Percentiles rank a stretch among this genome's conserved stretches.
These are phyloP conservation scores for Globisporangium acanthophoron DNA, from an alignment of 352 stramenopile species.

Conservation along the genomic window DNA sequence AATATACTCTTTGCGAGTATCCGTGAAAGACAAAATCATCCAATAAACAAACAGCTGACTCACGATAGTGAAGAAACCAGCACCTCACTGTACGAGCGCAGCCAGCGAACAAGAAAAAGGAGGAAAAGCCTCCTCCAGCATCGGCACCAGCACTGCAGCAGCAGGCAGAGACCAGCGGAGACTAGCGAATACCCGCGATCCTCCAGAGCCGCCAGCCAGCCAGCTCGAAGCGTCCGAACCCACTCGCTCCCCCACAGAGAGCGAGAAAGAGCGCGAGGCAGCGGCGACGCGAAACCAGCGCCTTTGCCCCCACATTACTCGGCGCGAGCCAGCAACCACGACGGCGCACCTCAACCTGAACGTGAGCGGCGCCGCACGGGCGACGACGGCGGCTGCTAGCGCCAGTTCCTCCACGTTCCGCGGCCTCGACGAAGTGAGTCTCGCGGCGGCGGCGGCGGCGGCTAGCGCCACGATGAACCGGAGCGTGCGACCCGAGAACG, in stretches of 20 bases:
- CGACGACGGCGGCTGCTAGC: neutral
- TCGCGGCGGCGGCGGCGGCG: slow-evolving; percentile 1
- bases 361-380: slow-evolving; percentile 6
- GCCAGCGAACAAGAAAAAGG: neutral
- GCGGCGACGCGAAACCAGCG: neutral
- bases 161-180: neutral
- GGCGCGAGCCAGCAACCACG: slow-evolving; percentile 1
- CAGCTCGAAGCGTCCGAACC: no score
- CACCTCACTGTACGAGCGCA: neutral
- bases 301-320: neutral
- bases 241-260: neutral
- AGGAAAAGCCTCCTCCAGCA: neutral
- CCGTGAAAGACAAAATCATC: no score
- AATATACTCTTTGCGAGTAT: no score
- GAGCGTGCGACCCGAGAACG: slow-evolving; percentile 87
- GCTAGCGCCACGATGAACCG: slow-evolving; percentile 48
- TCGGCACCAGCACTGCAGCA: neutral
- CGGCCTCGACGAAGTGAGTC: slow-evolving; percentile 13
- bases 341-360: slow-evolving; percentile 13
- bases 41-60: no score
- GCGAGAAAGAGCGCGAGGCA: neutral
- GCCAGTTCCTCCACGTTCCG: slow-evolving; percentile 6
- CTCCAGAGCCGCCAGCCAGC: neutral
- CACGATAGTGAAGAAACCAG: neutral
- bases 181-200: neutral